Base-by-base conservation (phyloP, 2,329 filamentous ascomycete genomes). In the Pezicula rhizophila region DNA sequence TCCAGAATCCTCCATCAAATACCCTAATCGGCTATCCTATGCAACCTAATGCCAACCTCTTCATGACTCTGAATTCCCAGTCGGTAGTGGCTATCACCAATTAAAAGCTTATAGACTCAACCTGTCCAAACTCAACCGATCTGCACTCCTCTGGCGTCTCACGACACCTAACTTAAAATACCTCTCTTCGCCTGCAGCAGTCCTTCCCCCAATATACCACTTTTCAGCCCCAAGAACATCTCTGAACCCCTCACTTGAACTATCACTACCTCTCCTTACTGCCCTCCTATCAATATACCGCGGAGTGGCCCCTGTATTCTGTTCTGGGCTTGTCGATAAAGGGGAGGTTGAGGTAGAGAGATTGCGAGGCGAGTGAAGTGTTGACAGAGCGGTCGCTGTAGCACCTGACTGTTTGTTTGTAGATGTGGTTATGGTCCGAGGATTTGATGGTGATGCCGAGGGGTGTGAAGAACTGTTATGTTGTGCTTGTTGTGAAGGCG, bases 161-260 rank as follows among this genome's bases (percentile, higher is more conserved):
- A 91, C 81, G 55, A 91, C 86, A 39, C 85, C 86, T 40, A 91
- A 70, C 70, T 89, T 89, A 67, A 90, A 91, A 69, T 89, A 90
- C 60, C 80, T 79, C 64, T 91, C 87, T 61, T 91, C 87, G n/a
- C 87, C 87, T 1, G 70, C 76, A 1, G 86, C 85, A 25, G 86
- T 90, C 61, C 85, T 72, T 6, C 87, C 87, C 18, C 87, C 87
- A 47, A 91, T 87, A 61, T 90, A 91, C 84, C 86, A 89, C 68
- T 87, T 89, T 56, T 91, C 87, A 1, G 79, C 78, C 2, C 84
- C 85, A 43, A 82, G 67, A 33, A 82, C 83, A 52, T 90, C 86
- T 46, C 85, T 73, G 65, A 90, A 90, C 2, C 86, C 87, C 60
- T 90, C 87, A 46, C 77, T 83, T 54, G 80, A 85, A 66, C 83